Percentiles rank a stretch among this genome's conserved stretches.
These are phyloP conservation scores for Coemansia javaensis DNA, from an alignment of 192 early-diverging fungal genomes.

Conservation along the genomic window DNA sequence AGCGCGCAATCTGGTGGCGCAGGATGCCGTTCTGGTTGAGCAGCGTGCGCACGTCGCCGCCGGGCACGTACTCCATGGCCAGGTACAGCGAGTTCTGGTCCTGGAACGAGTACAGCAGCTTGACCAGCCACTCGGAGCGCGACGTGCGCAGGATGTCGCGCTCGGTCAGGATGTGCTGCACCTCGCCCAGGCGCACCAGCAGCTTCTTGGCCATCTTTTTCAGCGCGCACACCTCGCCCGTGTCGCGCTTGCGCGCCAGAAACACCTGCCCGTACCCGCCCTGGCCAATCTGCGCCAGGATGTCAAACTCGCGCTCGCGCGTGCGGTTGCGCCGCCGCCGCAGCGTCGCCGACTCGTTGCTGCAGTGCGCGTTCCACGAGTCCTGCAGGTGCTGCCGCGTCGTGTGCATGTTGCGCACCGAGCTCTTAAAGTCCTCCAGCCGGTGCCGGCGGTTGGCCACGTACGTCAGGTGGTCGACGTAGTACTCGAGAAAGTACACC, in stretches of 20 bases:
- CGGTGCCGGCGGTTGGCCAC: constrained; percentile 60
- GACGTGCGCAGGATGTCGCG: constrained; percentile 67
- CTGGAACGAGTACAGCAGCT: constrained; percentile 85
- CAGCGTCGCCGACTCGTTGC: constrained; percentile 54
- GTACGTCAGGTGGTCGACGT: constrained; percentile 71
- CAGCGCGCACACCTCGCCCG: constrained; percentile 62
- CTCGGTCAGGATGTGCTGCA: constrained; percentile 66
- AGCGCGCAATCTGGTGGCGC: constrained; percentile 69
- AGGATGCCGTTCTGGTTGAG: constrained; percentile 69
- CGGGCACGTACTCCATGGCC: constrained; percentile 62
- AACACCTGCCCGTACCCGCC: constrained; percentile 77
- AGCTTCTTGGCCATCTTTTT: constrained; percentile 71
- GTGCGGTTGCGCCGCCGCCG: constrained; percentile 63
- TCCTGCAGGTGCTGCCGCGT: constrained; percentile 47
- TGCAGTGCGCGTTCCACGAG: constrained; percentile 57
- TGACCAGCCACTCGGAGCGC: constrained; percentile 75
- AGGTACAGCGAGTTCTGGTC: constrained; percentile 66
- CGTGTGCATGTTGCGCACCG: constrained; percentile 36
- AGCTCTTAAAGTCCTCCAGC: constrained; percentile 54
- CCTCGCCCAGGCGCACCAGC: constrained; percentile 62
- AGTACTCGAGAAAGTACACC: constrained; percentile 73
- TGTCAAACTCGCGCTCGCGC: constrained; percentile 60
- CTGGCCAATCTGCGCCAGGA: constrained; percentile 68
- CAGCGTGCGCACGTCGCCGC: constrained; percentile 74
- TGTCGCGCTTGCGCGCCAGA: constrained; percentile 63